Percentiles rank a stretch among this genome's conserved stretches.
phyloP scores from a whole-genome alignment of 805 yeast genomes.

The Metschnikowia bowlesiae region DNA sequence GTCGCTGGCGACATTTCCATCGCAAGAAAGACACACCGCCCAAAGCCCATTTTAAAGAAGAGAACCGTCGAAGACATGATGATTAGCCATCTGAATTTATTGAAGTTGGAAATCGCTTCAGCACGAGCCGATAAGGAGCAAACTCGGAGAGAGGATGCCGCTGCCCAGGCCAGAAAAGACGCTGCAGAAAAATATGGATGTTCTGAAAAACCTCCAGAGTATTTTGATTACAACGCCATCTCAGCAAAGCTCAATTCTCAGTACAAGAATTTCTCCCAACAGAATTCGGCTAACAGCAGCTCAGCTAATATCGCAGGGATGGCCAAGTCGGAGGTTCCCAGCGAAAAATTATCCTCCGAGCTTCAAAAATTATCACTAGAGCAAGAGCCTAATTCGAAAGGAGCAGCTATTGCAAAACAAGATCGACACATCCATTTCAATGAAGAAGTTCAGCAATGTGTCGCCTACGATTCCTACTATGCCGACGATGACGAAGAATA shows the following conservation, averaged over 20 bases:
- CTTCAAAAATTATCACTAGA: constrained; percentile 1
- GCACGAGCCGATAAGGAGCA: constrained; percentile 28
- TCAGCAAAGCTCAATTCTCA: constrained; percentile 41
- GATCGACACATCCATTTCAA: constrained; percentile 84
- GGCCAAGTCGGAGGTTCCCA: constrained; percentile 4
- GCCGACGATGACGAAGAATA: constrained; percentile 13
- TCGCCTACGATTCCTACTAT: constrained; percentile 50
- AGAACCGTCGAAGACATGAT: constrained; percentile 80
- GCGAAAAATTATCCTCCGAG: constrained; percentile 4
- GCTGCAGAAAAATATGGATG: constrained; percentile 9
- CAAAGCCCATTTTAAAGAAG: constrained; percentile 86
- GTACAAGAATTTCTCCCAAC: constrained; percentile 22
- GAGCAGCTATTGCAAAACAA: constrained; percentile 16
- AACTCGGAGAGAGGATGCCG: constrained; percentile 28
- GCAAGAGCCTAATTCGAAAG: background rate
- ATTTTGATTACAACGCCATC: constrained; percentile 41
- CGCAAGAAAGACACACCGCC: constrained; percentile 29
- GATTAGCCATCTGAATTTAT: constrained; percentile 53
- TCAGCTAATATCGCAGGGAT: constrained; percentile 18
- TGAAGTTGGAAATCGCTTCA: constrained; percentile 39
- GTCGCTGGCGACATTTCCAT: constrained; percentile 45
- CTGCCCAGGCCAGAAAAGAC: constrained; percentile 17
- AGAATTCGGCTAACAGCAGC: constrained; percentile 32
- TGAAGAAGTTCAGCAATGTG: constrained; percentile 92
- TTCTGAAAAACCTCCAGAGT: constrained; percentile 30